phyloP scores from a whole-genome alignment of 2,329 filamentous ascomycete species.

The Colletotrichum filicis region DNA sequence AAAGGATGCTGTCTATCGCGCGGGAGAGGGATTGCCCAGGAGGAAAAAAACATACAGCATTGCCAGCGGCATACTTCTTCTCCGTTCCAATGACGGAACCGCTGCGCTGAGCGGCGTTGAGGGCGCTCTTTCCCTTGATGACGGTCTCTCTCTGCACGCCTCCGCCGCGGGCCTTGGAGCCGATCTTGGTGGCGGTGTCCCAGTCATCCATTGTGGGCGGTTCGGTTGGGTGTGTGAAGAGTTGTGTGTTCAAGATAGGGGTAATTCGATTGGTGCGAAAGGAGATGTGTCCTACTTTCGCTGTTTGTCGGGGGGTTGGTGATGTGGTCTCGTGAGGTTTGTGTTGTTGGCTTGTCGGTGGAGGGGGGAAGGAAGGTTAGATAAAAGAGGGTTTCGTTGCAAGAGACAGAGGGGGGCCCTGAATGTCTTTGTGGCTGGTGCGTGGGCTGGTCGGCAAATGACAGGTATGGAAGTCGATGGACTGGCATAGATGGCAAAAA shows the following conservation, averaged over 20 bases:
- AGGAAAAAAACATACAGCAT: constrained; percentile 71
- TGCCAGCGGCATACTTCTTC: constrained; percentile 87
- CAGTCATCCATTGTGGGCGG: constrained; percentile 79
- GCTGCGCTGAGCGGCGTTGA: constrained; percentile 89
- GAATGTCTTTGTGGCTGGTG: constrained; percentile 17
- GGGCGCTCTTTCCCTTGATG: constrained; percentile 80
- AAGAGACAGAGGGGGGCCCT: neutral
- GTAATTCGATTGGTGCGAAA: no score
- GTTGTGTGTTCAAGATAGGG: neutral
- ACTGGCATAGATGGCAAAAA: constrained; percentile 42
- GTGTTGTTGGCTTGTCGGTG: neutral
- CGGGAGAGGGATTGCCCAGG: neutral
- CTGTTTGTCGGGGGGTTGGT: neutral
- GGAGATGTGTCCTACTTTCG: no score
- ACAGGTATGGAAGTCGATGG: constrained; percentile 40
- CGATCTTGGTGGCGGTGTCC: constrained; percentile 92
- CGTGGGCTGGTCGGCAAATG: constrained; percentile 16
- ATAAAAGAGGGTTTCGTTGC: constrained; percentile 16
- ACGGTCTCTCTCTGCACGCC: constrained; percentile 82
- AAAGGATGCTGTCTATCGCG: neutral
- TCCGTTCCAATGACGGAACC: constrained; percentile 85
- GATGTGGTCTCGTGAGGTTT: neutral
- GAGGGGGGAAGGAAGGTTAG: constrained; percentile 3
- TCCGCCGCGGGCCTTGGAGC: constrained; percentile 81
- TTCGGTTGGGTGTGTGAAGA: constrained; percentile 34